Evolutionary conservation across 2,329 filamentous ascomycete genomes (phyloP), one percentile per base, ranked within the genome.

Genomic region (Cylindrodendrum hubeiense): DNA sequence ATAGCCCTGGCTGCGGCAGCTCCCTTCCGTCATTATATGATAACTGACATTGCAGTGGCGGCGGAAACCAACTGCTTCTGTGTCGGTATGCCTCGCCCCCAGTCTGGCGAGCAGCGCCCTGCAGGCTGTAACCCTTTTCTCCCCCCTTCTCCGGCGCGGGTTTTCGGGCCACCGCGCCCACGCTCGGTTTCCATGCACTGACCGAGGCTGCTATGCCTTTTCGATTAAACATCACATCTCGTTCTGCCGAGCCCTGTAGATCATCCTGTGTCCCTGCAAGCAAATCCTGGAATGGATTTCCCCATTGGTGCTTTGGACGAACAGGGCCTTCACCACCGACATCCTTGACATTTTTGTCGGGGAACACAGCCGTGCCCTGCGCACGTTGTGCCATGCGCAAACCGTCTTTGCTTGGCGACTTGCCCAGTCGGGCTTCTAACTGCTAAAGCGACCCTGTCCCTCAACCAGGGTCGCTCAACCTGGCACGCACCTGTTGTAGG

Each of bases 341-440:
- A 37, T 46, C 37, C 37, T 39, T 34, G 56, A 33, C 46, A 50
- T 26, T 33, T 49, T 39, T 19, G 26, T 19, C 30, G 26, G 49
- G 57, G 57, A 15, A 46, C 47, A 50, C 47, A 19, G 15, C 47
- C 28, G 47, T 33, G 47, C 28, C 47, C 28, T 30, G 47, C 47
- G 47, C 30, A 37, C 54, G 30, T 37, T 39, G 19, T 21, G 17
- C 43, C 13, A 47, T 33, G 19, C 30, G 28, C 53, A 56, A 49
- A 19, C 47, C 47, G 44, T 24, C 46, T 43, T 65, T 54, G 41
- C 37, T 39, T 39, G 37, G 37, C 8, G 37, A 17, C n/a, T 39
- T 39, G 37, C 37, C 37, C 37, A 39, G 37, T 39, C 37, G 37
- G 28, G 37, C 17, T 39, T 39, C 37, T 17, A 39, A 39, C 28